A percentile compares a stretch with the other conserved stretches of the same genome.
These are phyloP conservation scores for Aureobasidium zeae DNA, from an alignment of 2,329 filamentous ascomycete species.

Conservation along the genomic window DNA sequence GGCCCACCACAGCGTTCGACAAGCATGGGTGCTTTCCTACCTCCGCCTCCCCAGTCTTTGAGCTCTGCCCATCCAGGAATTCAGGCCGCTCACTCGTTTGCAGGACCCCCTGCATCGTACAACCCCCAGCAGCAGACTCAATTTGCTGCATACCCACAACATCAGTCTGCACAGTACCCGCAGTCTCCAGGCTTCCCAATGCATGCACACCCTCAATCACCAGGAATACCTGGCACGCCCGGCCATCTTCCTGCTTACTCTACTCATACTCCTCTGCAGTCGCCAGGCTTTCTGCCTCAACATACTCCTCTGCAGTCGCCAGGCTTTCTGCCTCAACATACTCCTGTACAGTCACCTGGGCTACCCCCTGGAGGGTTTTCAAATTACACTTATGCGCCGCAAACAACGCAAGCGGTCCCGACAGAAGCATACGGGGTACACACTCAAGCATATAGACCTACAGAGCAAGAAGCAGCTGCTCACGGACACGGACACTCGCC, in stretches of 20 bases:
- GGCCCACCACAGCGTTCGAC: constrained; percentile 30
- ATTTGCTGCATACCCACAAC: constrained; percentile 25
- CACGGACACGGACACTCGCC: constrained; percentile 30
- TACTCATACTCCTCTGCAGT: constrained; percentile 30
- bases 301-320: too few species aligned
- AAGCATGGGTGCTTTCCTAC: constrained; percentile 25
- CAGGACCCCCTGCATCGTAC: constrained; percentile 19
- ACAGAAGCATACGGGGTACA: constrained; percentile 48
- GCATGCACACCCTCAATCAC: constrained; percentile 20
- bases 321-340: too few species aligned
- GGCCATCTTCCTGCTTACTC: constrained; percentile 29
- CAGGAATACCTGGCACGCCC: constrained; percentile 23
- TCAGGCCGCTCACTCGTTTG: constrained; percentile 16
- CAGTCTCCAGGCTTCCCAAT: constrained; percentile 14
- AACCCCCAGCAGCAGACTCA: constrained; percentile 24
- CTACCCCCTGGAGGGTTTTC: constrained; percentile 41
- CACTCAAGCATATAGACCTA: constrained; percentile 60
- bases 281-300: constrained; percentile 21
- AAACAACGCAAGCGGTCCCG: constrained; percentile 23
- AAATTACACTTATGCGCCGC: constrained; percentile 42
- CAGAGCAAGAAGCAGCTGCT: constrained; percentile 47
- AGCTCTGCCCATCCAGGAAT: constrained; percentile 11
- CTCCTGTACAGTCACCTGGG: constrained; percentile 21
- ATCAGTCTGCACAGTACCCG: constrained; percentile 14
- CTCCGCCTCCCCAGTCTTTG: constrained; percentile 25